These are phyloP conservation scores for Rhizopus microsporus DNA, from an alignment of 371 early-diverging fungal genomes.

Conservation along the genomic window DNA sequence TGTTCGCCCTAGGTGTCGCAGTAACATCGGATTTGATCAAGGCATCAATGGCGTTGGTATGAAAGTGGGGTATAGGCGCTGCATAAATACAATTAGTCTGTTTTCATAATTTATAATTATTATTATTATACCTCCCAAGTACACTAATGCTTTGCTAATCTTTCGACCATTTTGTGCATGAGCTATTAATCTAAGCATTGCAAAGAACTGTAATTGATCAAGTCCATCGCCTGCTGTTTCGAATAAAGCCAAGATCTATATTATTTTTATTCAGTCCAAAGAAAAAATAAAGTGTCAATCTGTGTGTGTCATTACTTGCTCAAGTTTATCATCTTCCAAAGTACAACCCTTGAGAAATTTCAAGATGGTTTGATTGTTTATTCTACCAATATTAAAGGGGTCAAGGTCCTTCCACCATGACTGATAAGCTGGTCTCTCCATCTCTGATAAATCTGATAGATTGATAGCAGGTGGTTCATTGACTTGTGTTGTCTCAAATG, in stretches of 20 bases:
- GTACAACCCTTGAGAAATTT: slow-evolving; percentile 34
- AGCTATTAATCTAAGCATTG: slow-evolving; percentile 41
- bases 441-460: slow-evolving; percentile 27
- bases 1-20: background rate
- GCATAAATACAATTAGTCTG: background rate
- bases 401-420: slow-evolving; percentile 47
- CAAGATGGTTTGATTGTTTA: slow-evolving; percentile 30
- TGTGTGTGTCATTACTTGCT: slow-evolving; percentile 24
- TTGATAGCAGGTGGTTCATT: slow-evolving; percentile 19
- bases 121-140: slow-evolving; percentile 31
- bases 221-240: slow-evolving; percentile 32
- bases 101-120: background rate
- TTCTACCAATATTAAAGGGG: slow-evolving; percentile 31
- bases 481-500: background rate
- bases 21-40: slow-evolving; percentile 7
- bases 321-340: slow-evolving; percentile 29
- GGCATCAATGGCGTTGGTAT: slow-evolving; percentile 36
- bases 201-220: slow-evolving; percentile 36
- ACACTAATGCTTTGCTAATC: slow-evolving; percentile 38
- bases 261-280: background rate
- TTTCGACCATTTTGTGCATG: slow-evolving; percentile 46
- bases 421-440: slow-evolving; percentile 26
- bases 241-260: slow-evolving; percentile 35
- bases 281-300: background rate
- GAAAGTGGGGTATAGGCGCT: slow-evolving; percentile 41